Percentiles rank a stretch among this genome's conserved stretches.
phyloP scores from a whole-genome alignment of 1,139 yeast species.

The Magnusiomyces magnusii region DNA sequence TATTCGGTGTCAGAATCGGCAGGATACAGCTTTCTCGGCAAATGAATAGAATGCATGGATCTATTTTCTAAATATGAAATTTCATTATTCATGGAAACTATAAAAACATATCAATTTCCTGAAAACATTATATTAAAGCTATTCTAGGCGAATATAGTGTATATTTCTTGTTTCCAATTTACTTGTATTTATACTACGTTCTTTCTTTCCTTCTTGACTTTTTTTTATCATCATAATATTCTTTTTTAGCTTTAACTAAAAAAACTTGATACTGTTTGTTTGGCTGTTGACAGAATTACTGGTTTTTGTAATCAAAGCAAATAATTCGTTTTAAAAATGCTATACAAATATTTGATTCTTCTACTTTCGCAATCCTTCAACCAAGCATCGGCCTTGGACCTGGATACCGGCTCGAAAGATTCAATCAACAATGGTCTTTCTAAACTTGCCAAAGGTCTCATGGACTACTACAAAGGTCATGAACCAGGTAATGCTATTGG shows the following conservation, averaged over 20 bases:
- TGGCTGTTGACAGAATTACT: neutral
- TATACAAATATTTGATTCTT: neutral
- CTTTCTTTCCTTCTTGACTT: too few relatives aligned
- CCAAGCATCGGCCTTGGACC: neutral
- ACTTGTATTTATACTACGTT: too few relatives aligned
- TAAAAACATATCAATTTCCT: too few relatives aligned
- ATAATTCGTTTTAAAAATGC: neutral
- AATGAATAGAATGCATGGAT: too few relatives aligned
- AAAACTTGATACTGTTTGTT: neutral
- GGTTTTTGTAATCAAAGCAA: too few relatives aligned
- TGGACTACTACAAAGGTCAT: slow-evolving; percentile 77
- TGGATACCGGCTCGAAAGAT: slow-evolving; percentile 20
- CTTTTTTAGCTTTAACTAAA: neutral
- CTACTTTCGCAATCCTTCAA: neutral
- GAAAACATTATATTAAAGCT: too few relatives aligned
- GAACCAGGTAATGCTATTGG: slow-evolving; percentile 50
- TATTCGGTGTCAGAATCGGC: too few relatives aligned
- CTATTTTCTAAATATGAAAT: neutral
- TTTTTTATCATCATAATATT: neutral
- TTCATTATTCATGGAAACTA: neutral
- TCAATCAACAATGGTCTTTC: slow-evolving; percentile 47
- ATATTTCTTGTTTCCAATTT: too few relatives aligned
- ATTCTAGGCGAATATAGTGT: too few relatives aligned
- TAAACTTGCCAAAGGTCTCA: slow-evolving; percentile 58
- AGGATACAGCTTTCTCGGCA: too few relatives aligned